phyloP scores from a whole-genome alignment of 345 rosid species.

The Moricandia arvensis region DNA sequence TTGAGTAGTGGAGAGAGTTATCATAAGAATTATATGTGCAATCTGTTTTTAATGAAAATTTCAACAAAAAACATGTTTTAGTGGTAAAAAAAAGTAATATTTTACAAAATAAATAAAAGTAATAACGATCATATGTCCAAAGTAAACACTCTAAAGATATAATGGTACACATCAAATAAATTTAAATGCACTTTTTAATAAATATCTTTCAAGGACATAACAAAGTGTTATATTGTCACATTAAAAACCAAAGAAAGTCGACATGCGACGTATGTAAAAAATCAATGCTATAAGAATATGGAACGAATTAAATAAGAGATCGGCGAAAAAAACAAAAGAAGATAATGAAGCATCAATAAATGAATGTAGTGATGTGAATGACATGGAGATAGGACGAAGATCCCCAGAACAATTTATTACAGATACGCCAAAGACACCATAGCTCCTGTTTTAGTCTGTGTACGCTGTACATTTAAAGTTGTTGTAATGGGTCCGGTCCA shows the following conservation, averaged over 20 bases:
- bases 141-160: neutral
- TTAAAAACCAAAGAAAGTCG: conserved; percentile 25
- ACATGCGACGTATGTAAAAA: conserved; percentile 23
- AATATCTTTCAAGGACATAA: conserved; percentile 18
- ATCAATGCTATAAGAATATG: conserved; percentile 18
- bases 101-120: neutral
- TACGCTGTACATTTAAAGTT: conserved; percentile 25
- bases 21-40: neutral
- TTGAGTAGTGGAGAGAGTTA: neutral
- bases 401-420: conserved; percentile 35
- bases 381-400: conserved; percentile 32
- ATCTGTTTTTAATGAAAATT: neutral
- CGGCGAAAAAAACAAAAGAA: conserved; percentile 21
- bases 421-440: conserved; percentile 32
- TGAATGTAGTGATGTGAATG: conserved; percentile 25
- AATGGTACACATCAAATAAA: conserved; percentile 12
- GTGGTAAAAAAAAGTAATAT: neutral
- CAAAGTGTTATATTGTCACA: neutral
- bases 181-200: neutral
- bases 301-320: conserved; percentile 18
- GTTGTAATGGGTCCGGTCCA: conserved; percentile 32
- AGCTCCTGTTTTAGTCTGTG: conserved; percentile 30
- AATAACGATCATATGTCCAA: neutral
- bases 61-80: neutral
- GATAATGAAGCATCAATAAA: conserved; percentile 37